phyloP scores from a whole-genome alignment of 306 rosid species.

The Castanea mollissima region DNA sequence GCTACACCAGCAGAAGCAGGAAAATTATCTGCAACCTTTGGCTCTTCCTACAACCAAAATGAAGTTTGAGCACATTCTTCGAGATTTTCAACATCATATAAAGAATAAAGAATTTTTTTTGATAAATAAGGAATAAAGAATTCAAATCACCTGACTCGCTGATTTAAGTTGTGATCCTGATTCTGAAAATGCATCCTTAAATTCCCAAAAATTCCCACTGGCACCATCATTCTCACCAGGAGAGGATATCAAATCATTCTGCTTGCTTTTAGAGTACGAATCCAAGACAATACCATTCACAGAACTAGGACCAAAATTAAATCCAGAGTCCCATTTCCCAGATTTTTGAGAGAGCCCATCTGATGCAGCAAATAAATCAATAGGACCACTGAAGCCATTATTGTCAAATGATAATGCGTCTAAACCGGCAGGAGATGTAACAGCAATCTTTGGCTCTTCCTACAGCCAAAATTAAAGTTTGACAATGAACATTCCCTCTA shows the following conservation, averaged over 20 bases:
- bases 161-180: conserved; percentile 26
- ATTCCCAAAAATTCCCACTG: conserved; percentile 29
- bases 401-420: conserved; percentile 27
- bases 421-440: conserved; percentile 19
- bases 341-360: conserved; percentile 34
- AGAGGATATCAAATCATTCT: conserved; percentile 13
- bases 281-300: conserved; percentile 19
- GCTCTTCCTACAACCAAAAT: conserved; percentile 31
- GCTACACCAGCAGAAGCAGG: background rate
- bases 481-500: conserved; percentile 1
- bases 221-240: conserved; percentile 21
- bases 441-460: conserved; percentile 44
- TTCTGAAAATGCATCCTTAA: conserved; percentile 32
- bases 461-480: conserved; percentile 34
- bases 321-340: conserved; percentile 42
- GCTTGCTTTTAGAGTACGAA: conserved; percentile 27
- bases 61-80: conserved; percentile 1
- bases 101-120: background rate
- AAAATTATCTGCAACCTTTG: conserved; percentile 10
- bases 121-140: background rate
- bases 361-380: conserved; percentile 34
- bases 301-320: conserved; percentile 43
- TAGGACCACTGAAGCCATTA: conserved; percentile 25
- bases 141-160: conserved; percentile 14
- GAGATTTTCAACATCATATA: background rate